A percentile compares a stretch with the other conserved stretches of the same genome.
These are phyloP conservation scores for Zygoascus flipseniorum DNA, from an alignment of 805 yeast species.

Conservation along the genomic window DNA sequence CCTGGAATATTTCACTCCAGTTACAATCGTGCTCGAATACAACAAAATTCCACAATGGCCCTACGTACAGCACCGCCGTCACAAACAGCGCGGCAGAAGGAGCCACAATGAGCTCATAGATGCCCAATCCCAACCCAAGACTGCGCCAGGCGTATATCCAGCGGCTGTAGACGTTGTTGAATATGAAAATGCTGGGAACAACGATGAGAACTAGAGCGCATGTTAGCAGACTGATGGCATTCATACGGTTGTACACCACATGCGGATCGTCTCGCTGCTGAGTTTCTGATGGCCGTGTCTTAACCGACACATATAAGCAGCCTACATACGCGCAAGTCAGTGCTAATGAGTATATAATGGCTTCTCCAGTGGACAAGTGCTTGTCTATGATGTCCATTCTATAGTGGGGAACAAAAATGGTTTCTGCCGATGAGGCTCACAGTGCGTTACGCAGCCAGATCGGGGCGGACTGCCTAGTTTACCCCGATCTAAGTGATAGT, in stretches of 20 bases:
- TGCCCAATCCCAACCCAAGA: constrained; percentile 4
- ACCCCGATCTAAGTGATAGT: no score
- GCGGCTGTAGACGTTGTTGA: constrained; percentile 3
- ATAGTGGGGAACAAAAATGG: neutral
- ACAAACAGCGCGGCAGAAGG: constrained; percentile 21
- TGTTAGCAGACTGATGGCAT: constrained; percentile 25
- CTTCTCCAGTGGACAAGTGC: neutral
- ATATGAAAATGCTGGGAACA: constrained; percentile 11
- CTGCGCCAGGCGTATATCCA: constrained; percentile 10
- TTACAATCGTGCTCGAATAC: constrained; percentile 18
- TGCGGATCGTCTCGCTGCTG: constrained; percentile 15
- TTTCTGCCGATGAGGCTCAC: neutral
- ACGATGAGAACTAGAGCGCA: constrained; percentile 28
- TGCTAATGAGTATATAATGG: neutral
- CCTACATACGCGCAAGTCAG: constrained; percentile 20
- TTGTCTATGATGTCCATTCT: neutral
- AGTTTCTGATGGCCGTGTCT: constrained; percentile 18
- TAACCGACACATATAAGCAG: constrained; percentile 12
- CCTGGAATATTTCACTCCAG: constrained; percentile 10
- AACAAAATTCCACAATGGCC: constrained; percentile 37
- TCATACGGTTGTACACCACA: constrained; percentile 19
- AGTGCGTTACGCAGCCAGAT: no score
- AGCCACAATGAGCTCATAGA: constrained; percentile 12
- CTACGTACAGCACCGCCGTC: constrained; percentile 37
- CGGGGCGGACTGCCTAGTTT: no score